Conservation (phyloP, 192 early-diverging fungal genomes). For the Backusella morwellensis region DNA sequence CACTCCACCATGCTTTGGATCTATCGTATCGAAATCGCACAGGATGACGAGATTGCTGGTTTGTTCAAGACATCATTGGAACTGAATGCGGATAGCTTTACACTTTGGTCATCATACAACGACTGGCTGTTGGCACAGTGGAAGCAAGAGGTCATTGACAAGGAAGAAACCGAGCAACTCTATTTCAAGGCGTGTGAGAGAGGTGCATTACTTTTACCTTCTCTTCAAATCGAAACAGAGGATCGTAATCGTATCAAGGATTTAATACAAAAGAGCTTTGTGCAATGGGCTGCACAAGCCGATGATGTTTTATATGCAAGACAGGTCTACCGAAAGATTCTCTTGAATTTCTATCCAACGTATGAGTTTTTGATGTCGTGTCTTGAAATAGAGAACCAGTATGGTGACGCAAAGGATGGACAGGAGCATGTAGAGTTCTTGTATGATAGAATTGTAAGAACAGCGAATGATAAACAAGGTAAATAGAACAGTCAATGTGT, state of each 20-base stretch:
- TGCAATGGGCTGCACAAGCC: slow-evolving; percentile 53
- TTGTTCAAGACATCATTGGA: slow-evolving; percentile 41
- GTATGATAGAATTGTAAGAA: slow-evolving; percentile 44
- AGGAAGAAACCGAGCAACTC: slow-evolving; percentile 36
- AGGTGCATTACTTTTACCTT: slow-evolving; percentile 48
- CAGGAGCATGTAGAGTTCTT: slow-evolving; percentile 22
- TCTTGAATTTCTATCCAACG: slow-evolving; percentile 58
- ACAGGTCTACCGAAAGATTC: slow-evolving; percentile 44
- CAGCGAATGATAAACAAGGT: slow-evolving; percentile 49
- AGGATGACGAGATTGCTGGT: slow-evolving; percentile 5
- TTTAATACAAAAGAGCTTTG: slow-evolving; percentile 50
- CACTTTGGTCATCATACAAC: slow-evolving; percentile 50
- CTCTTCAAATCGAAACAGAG: slow-evolving; percentile 43
- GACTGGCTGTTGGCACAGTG: slow-evolving; percentile 38
- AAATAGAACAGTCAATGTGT: not conserved
- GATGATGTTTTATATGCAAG: slow-evolving; percentile 49
- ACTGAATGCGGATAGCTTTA: slow-evolving; percentile 37
- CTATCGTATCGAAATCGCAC: slow-evolving; percentile 31
- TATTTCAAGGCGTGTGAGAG: slow-evolving; percentile 45
- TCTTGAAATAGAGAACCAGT: slow-evolving; percentile 50
- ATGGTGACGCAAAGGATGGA: slow-evolving; percentile 15
- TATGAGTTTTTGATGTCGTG: slow-evolving; percentile 60
- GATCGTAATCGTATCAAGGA: slow-evolving; percentile 49
- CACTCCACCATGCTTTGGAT: slow-evolving; percentile 42
- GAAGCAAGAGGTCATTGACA: slow-evolving; percentile 34